Base-by-base conservation (phyloP, 306 rosid genomes). In the Ceratonia siliqua region DNA sequence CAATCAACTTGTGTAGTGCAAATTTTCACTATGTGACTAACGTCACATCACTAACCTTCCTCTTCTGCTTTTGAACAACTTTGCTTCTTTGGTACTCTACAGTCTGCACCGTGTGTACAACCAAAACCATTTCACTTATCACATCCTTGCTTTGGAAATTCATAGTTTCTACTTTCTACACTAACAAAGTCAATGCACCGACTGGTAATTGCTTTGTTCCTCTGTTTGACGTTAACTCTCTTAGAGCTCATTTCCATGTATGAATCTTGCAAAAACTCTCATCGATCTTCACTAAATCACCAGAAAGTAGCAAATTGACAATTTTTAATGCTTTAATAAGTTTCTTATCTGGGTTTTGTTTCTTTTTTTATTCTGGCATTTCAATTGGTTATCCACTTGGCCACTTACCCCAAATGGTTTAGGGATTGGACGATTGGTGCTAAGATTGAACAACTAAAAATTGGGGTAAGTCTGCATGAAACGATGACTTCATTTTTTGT, bases 161-260 rank as follows among this genome's bases (percentile, higher is more conserved):
- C 80, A 66, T 22, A 52, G 85, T 42, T 66, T 46, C 50, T 53
- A 17, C 82, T 42, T 10, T 32, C 56, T n/a, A n/a, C n/a, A n/a
- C n/a, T n/a, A n/a, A 21, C 70, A 49, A 78, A 73, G 93, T 86
- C 91, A 86, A 78, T 82, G 79, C 86, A 74, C 85, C 79, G 66
- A 73, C n/a, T n/a, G n/a, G n/a, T n/a, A n/a, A n/a, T n/a, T n/a
- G n/a, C n/a, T n/a, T n/a, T n/a, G n/a, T 73, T n/a, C 70, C n/a
- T 56, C 61, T 43, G 38, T 30, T 15, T n/a, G n/a, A n/a, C n/a
- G 33, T 75, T 83, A 63, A 70, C 55, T 70, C 74, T 74, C 78
- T 73, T 56, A 50, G 35, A 41, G 67, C 77, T 78, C 77, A 57
- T 74, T 73, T 57, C 76, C 70, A n/a, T 50, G 56, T 66, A 36